phyloP scores from a whole-genome alignment of 495 filamentous ascomycete genomes.

The Penicillium psychrofluorescens region DNA sequence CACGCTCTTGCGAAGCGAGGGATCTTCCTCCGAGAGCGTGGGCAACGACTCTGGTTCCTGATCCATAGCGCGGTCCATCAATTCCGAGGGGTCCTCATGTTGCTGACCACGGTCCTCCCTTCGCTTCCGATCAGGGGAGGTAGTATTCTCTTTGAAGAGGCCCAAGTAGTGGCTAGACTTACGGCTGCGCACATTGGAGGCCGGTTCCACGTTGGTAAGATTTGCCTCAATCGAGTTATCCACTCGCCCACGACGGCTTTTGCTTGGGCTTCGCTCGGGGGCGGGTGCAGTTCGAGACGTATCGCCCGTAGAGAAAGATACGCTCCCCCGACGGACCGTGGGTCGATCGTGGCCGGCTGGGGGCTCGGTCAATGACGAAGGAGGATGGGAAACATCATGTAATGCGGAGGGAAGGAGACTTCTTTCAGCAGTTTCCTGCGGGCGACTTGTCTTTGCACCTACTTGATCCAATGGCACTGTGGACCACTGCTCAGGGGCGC shows the following conservation, averaged over 20 bases:
- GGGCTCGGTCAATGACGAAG: slow-evolving; percentile 11
- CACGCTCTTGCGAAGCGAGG: slow-evolving; percentile 20
- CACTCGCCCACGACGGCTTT: slow-evolving; percentile 45
- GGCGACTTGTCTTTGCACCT: slow-evolving; percentile 14
- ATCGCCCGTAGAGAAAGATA: slow-evolving; percentile 14
- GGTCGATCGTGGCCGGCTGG: slow-evolving; percentile 11
- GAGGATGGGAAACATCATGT: slow-evolving; percentile 19
- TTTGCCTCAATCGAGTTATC: slow-evolving; percentile 83
- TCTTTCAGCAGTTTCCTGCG: slow-evolving; percentile 19
- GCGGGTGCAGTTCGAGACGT: slow-evolving; percentile 5
- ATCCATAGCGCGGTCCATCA: slow-evolving; percentile 8
- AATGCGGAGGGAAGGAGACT: slow-evolving; percentile 24
- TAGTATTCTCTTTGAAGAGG: slow-evolving; percentile 85
- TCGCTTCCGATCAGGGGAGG: slow-evolving; percentile 41
- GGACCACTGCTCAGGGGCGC: slow-evolving; percentile 7
- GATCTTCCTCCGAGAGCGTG: slow-evolving; percentile 9
- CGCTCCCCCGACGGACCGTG: slow-evolving; percentile 10
- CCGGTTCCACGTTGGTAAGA: slow-evolving; percentile 62
- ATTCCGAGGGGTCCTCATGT: slow-evolving; percentile 21
- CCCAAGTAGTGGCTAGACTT: slow-evolving; percentile 91
- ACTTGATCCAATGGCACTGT: slow-evolving; percentile 12
- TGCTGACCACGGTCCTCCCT: slow-evolving; percentile 26
- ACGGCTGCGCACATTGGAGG: slow-evolving; percentile 72
- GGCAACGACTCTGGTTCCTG: slow-evolving; percentile 2
- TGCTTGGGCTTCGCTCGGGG: slow-evolving; percentile 34